phyloP scores from a whole-genome alignment of 2,329 filamentous ascomycete genomes.

The Eurotiales sp. region DNA sequence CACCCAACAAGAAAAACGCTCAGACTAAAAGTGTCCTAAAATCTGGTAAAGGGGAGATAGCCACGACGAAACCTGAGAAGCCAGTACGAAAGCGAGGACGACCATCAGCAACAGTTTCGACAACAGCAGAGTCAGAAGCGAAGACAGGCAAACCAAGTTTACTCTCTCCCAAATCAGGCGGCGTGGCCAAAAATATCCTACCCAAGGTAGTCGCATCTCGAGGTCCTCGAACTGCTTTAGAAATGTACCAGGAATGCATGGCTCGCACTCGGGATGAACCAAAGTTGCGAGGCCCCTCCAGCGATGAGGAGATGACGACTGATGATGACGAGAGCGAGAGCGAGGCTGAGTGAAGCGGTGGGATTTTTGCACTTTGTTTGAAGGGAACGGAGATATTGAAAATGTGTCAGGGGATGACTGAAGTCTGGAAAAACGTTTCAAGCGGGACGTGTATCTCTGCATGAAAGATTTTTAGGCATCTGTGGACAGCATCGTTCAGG shows the following conservation, averaged over 20 bases:
- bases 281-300: neutral
- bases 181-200: neutral
- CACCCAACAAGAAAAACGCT: neutral
- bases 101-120: no score
- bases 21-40: neutral
- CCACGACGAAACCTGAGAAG: neutral
- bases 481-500: no score
- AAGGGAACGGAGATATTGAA: no score
- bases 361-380: no score
- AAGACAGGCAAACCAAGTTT: neutral
- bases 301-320: neutral
- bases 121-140: neutral
- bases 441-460: no score
- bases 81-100: neutral
- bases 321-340: slow-evolving; percentile 3
- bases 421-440: no score
- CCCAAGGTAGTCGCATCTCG: neutral
- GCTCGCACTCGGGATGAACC: neutral
- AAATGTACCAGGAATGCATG: neutral
- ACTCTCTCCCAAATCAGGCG: no score
- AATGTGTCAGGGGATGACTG: no score
- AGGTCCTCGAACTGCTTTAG: neutral
- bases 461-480: no score
- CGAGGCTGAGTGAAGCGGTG: neutral
- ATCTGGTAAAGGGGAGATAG: neutral